Base-by-base conservation (phyloP, 805 yeast genomes). In the Yueomyces sp. region DNA sequence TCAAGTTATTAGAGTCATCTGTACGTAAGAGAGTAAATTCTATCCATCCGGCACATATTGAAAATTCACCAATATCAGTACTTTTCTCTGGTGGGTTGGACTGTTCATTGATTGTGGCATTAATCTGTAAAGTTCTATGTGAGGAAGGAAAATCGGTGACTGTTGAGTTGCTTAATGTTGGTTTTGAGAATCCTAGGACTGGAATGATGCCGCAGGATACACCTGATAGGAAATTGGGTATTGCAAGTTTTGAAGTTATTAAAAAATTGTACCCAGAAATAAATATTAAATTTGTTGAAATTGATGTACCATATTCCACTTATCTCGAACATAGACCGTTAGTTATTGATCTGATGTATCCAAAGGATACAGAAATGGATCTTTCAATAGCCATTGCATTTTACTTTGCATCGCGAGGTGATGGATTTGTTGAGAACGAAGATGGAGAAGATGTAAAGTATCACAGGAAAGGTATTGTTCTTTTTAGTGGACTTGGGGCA, bases 71-170 rank as follows among this genome's bases (percentile, higher is more conserved):
- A 5, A 61, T 79, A 38, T 82, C 83, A 0, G 66, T 92, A 0
- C 62, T 92, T 32, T 92, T 88, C 56, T 85, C 96, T 39, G 99
- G 99, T 2, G 99, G 99, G 0, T 66, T 92, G 3, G 99, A 92
- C 56, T 92, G 98, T 59, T 81, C 96, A 0, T 62, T 90, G 0
- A 54, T 92, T 28, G 87, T 94, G 0, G 75, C 78, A 0, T 41
- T 81, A 3, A 48, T 62, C 8, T 61, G 63, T 46, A 49, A 52
- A 41, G 60, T 36, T 53, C 63, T 50, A n/a, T 28, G n/a, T 30
- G 12, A 36, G n/a, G 34, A n/a, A 44, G 41, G 44, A 7, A 40
- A 48, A 4, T 41, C 39, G n/a, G 44, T 40, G 1, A 44, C 48
- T 1, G 70, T 92, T 6, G 96, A 90, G 56, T 66, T 92, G n/a